Conservation (phyloP, 352 stramenopile species). For the Pythium guiyangense region DNA sequence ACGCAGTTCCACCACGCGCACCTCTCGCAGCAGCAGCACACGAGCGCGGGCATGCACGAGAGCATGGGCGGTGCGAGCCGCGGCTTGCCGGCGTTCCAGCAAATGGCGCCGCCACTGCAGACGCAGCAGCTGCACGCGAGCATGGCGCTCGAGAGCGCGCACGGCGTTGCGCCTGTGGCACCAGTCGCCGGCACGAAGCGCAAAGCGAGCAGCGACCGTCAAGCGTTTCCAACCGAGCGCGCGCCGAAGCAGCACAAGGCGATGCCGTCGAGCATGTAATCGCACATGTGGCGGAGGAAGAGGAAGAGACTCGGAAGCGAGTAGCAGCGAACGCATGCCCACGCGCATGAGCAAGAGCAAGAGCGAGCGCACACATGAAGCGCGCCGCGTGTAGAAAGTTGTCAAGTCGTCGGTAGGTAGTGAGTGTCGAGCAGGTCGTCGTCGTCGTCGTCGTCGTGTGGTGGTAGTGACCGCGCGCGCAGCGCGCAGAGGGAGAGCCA, state of each 20-base stretch:
- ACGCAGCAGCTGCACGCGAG: conserved; percentile 19
- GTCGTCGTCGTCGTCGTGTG: too few relatives aligned
- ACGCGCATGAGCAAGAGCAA: neutral
- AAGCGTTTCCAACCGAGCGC: conserved; percentile 13
- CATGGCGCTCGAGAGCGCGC: conserved; percentile 2
- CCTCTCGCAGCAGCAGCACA: conserved; percentile 11
- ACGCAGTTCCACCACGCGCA: conserved; percentile 15
- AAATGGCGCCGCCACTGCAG: conserved; percentile 27
- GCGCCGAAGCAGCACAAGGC: conserved; percentile 23
- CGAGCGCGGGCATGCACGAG: neutral
- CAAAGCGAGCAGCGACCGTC: conserved; percentile 28
- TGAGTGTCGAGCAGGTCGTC: neutral
- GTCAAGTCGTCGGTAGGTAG: conserved; percentile 3
- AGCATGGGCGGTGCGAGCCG: conserved; percentile 13
- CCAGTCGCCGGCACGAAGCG: conserved; percentile 34
- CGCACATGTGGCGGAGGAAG: neutral
- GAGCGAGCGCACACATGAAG: neutral
- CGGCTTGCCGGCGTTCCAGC: conserved; percentile 43
- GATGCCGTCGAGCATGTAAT: conserved; percentile 6
- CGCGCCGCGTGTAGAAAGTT: conserved; percentile 1
- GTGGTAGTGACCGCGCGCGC: too few relatives aligned
- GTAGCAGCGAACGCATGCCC: conserved; percentile 2
- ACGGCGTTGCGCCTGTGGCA: conserved; percentile 1
- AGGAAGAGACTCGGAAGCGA: neutral
- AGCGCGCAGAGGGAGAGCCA: too few relatives aligned